These are phyloP conservation scores for Exophiala spinifera DNA, from an alignment of 2,329 filamentous ascomycete species.

Conservation along the genomic window DNA sequence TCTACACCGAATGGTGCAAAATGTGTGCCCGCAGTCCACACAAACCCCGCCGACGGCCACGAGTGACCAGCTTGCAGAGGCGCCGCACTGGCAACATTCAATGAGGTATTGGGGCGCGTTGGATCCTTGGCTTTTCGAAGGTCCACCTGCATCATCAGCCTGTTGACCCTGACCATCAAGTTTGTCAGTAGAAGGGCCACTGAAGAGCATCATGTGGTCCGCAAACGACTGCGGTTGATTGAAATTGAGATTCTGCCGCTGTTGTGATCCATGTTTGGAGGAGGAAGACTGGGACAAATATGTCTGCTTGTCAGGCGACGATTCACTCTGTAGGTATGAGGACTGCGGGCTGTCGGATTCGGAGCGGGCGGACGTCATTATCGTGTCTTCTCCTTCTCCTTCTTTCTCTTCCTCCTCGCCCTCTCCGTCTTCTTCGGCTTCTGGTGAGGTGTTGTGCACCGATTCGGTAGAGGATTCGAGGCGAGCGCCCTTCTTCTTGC, in stretches of 20 bases:
- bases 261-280: background rate
- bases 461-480: no score
- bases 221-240: background rate
- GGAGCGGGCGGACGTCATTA: background rate
- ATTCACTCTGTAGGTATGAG: conserved; percentile 1
- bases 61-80: background rate
- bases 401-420: conserved; percentile 9
- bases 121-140: background rate
- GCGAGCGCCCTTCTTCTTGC: conserved; percentile 5
- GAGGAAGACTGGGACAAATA: background rate
- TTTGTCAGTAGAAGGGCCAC: background rate
- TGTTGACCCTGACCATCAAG: background rate
- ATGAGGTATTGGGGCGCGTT: background rate
- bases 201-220: background rate
- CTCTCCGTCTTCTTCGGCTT: background rate
- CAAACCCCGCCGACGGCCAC: background rate
- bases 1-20: background rate
- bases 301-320: background rate
- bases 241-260: background rate
- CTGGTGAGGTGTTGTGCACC: no score
- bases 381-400: conserved; percentile 2
- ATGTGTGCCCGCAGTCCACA: background rate
- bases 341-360: conserved; percentile 1
- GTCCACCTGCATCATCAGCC: no score
- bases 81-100: background rate